These are phyloP conservation scores for Coemansia sp. DNA, from an alignment of 192 early-diverging fungal genomes.

Conservation along the genomic window DNA sequence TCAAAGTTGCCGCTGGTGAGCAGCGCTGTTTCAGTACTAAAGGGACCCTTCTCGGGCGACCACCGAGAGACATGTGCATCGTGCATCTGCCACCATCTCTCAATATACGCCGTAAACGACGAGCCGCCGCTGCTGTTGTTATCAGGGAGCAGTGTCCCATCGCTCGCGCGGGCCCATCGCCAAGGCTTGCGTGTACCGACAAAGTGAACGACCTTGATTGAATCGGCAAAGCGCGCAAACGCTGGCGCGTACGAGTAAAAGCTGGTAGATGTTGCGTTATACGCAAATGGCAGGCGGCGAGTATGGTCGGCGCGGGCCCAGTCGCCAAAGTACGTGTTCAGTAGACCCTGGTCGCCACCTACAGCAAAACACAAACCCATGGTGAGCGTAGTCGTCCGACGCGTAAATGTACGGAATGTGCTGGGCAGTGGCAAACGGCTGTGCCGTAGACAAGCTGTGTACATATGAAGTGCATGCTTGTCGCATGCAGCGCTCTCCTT, in stretches of 20 bases:
- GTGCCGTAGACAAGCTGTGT: not conserved
- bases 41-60: slow-evolving; percentile 13
- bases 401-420: not conserved
- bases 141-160: slow-evolving; percentile 24
- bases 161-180: slow-evolving; percentile 34
- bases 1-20: slow-evolving; percentile 1
- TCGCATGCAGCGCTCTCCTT: slow-evolving; percentile 14
- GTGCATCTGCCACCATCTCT: slow-evolving; percentile 68
- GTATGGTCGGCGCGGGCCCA: slow-evolving; percentile 64
- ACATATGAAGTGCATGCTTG: not conserved
- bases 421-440: not conserved
- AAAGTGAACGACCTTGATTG: slow-evolving; percentile 81
- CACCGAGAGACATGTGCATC: slow-evolving; percentile 46
- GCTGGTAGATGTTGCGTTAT: slow-evolving; percentile 54
- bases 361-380: slow-evolving; percentile 6
- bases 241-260: slow-evolving; percentile 68
- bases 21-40: slow-evolving; percentile 7
- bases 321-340: slow-evolving; percentile 75
- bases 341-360: slow-evolving; percentile 89
- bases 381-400: not conserved
- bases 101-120: slow-evolving; percentile 46
- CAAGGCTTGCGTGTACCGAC: slow-evolving; percentile 85
- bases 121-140: slow-evolving; percentile 4
- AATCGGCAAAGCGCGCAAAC: slow-evolving; percentile 57
- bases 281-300: slow-evolving; percentile 76